These are phyloP conservation scores for Bryoglossum gracile DNA, from an alignment of 495 filamentous ascomycete genomes.

Conservation along the genomic window DNA sequence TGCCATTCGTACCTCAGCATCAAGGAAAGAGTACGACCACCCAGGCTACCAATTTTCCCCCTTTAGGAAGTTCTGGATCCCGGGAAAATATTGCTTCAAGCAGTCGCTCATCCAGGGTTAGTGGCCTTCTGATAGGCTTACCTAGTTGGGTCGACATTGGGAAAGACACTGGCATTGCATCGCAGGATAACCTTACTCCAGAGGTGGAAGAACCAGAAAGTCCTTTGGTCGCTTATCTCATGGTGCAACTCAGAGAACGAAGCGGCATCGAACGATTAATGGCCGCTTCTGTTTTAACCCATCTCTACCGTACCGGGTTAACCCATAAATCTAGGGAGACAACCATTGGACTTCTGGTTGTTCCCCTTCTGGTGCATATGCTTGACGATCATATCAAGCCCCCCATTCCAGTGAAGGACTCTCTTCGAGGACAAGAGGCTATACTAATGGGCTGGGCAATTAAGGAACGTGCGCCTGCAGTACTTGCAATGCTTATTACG, in stretches of 20 bases:
- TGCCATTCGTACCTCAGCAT: slow-evolving; percentile 37
- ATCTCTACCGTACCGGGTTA: slow-evolving; percentile 64
- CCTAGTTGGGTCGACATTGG: slow-evolving; percentile 17
- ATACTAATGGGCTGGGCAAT: slow-evolving; percentile 38
- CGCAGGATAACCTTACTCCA: slow-evolving; percentile 1
- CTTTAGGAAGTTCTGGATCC: slow-evolving; percentile 21
- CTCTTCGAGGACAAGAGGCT: slow-evolving; percentile 30
- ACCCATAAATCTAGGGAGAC: slow-evolving; percentile 54
- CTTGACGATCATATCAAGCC: slow-evolving; percentile 52
- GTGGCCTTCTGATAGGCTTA: slow-evolving; percentile 1
- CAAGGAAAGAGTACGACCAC: slow-evolving; percentile 15
- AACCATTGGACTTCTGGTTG: slow-evolving; percentile 56
- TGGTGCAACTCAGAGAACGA: slow-evolving; percentile 58
- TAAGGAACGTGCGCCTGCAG: slow-evolving; percentile 62
- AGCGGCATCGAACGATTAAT: slow-evolving; percentile 59
- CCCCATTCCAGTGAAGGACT: slow-evolving; percentile 23
- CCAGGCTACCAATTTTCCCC: slow-evolving; percentile 23
- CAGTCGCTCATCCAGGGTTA: slow-evolving; percentile 13
- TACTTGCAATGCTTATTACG: slow-evolving; percentile 70
- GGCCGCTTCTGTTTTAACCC: slow-evolving; percentile 72
- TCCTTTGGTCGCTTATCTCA: slow-evolving; percentile 74
- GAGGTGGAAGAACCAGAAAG: slow-evolving; percentile 63
- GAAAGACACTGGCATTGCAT: slow-evolving; percentile 1
- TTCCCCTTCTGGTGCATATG: slow-evolving; percentile 66
- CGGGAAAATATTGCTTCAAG: slow-evolving; percentile 12